Conservation (phyloP, 1,284 basidiomycete species). For the Ustilago xerochloae region DNA sequence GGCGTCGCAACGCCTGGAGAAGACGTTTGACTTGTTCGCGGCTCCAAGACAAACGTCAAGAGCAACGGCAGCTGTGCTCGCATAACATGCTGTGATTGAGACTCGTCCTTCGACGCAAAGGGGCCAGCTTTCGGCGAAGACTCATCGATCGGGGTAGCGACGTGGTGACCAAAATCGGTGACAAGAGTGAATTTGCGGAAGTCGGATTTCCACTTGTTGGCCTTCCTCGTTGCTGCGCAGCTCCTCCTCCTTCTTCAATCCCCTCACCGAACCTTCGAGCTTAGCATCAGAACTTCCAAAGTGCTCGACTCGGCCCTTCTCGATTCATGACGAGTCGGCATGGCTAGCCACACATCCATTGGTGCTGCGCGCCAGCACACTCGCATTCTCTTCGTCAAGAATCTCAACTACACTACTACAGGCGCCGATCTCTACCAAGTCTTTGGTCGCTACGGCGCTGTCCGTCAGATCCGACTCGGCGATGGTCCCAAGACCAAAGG, state of each 20-base stretch:
- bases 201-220: neutral
- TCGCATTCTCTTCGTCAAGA: conserved; percentile 71
- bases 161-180: too few relatives aligned
- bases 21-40: too few relatives aligned
- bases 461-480: conserved; percentile 93
- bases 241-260: neutral
- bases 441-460: conserved; percentile 95
- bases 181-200: neutral
- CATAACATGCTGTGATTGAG: too few relatives aligned
- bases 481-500: conserved; percentile 90
- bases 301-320: neutral
- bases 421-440: conserved; percentile 96
- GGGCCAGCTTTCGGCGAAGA: too few relatives aligned
- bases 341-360: conserved; percentile 31
- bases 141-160: too few relatives aligned
- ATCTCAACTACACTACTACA: conserved; percentile 88
- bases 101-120: too few relatives aligned
- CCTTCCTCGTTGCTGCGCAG: neutral
- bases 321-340: conserved; percentile 15
- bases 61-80: neutral
- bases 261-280: neutral
- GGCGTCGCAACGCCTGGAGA: too few relatives aligned
- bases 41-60: too few relatives aligned
- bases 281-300: neutral
- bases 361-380: conserved; percentile 52